Evolutionary conservation across 805 yeast genomes (phyloP).

Genomic region (Suhomyces pyralidae): DNA sequence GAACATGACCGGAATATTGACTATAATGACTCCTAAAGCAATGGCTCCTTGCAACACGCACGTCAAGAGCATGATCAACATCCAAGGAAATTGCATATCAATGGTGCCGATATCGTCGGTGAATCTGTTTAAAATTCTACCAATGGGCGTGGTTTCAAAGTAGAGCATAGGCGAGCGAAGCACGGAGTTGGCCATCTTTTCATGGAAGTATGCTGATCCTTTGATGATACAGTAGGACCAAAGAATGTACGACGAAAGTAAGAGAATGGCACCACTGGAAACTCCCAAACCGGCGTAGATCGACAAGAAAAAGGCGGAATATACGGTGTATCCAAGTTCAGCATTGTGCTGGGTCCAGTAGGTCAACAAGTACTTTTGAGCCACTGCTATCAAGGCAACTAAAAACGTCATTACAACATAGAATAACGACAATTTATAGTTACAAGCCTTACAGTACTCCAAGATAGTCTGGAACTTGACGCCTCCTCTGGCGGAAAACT

Average conservation of each 20-base stretch:
- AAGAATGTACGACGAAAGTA: slow-evolving; percentile 46
- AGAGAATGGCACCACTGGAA: slow-evolving; percentile 46
- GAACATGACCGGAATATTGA: slow-evolving; percentile 53
- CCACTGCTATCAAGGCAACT: slow-evolving; percentile 31
- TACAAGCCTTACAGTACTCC: slow-evolving; percentile 58
- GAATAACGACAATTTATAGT: slow-evolving; percentile 21
- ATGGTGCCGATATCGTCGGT: slow-evolving; percentile 53
- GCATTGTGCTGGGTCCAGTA: slow-evolving; percentile 62
- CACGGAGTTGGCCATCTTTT: slow-evolving; percentile 52
- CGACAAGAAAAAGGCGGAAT: slow-evolving; percentile 46
- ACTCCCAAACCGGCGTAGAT: slow-evolving; percentile 58
- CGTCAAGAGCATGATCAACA: slow-evolving; percentile 45
- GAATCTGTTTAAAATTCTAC: slow-evolving; percentile 63
- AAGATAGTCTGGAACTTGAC: slow-evolving; percentile 53
- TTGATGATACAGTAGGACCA: slow-evolving; percentile 53
- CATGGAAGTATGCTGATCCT: slow-evolving; percentile 56
- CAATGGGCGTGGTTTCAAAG: slow-evolving; percentile 68
- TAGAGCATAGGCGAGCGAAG: slow-evolving; percentile 61
- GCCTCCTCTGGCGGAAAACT: slow-evolving; percentile 54
- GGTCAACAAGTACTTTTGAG: slow-evolving; percentile 62
- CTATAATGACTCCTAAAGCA: slow-evolving; percentile 51
- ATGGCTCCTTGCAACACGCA: slow-evolving; percentile 44
- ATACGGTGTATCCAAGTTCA: slow-evolving; percentile 37
- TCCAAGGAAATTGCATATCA: slow-evolving; percentile 52
- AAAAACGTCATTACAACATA: slow-evolving; percentile 39